Conservation (phyloP, 192 early-diverging fungal genomes). For the Diversispora eburnea region DNA sequence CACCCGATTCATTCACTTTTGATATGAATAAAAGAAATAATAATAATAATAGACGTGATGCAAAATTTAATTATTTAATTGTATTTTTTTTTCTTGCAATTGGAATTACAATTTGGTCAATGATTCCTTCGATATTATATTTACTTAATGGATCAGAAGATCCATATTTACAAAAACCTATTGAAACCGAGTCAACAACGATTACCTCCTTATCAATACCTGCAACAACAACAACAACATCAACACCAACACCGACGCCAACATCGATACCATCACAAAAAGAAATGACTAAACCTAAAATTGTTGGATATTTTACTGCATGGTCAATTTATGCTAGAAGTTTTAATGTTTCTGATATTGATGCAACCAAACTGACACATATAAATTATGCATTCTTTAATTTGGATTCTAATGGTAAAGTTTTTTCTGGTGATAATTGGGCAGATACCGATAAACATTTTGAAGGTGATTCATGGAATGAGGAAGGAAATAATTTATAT, state of each 20-base stretch:
- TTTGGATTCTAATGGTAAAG: constrained; percentile 55
- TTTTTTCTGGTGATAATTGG: constrained; percentile 71
- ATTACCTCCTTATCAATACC: too few species aligned
- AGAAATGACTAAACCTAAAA: not conserved
- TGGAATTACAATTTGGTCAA: not conserved
- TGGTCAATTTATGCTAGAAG: constrained; percentile 73
- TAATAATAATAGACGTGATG: not conserved
- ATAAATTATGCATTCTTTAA: constrained; percentile 80
- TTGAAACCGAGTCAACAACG: not conserved
- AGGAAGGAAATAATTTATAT: constrained; percentile 45
- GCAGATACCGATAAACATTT: constrained; percentile 72
- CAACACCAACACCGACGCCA: not conserved
- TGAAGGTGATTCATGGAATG: constrained; percentile 55
- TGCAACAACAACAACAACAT: not conserved
- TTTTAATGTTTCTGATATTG: constrained; percentile 60
- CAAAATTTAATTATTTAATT: not conserved
- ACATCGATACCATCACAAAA: not conserved
- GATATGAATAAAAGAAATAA: not conserved
- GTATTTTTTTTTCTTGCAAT: not conserved
- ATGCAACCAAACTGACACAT: constrained; percentile 65
- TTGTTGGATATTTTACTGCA: constrained; percentile 36
- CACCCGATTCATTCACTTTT: too few species aligned
- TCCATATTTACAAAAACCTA: not conserved
- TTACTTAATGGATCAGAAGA: not conserved
- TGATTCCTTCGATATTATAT: not conserved